phyloP scores from a whole-genome alignment of 345 rosid genomes.

The Rhizophora apiculata region DNA sequence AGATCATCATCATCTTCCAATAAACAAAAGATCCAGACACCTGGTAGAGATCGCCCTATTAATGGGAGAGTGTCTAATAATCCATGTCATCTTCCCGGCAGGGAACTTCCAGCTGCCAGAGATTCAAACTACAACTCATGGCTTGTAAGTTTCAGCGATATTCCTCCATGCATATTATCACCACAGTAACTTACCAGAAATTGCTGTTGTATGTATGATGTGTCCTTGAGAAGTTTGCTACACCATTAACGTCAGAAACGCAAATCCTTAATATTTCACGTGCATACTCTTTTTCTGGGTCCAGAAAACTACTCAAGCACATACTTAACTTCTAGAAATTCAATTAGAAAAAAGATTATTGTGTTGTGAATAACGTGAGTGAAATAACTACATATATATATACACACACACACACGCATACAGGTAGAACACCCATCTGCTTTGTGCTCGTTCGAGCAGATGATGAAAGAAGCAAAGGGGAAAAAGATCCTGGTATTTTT shows the following conservation, averaged over 20 bases:
- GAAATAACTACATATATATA: too few relatives aligned
- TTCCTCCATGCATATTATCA: neutral
- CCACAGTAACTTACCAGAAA: neutral
- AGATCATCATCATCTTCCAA: conserved; percentile 14
- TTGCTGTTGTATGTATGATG: too few relatives aligned
- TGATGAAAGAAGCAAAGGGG: conserved; percentile 45
- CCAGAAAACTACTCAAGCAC: too few relatives aligned
- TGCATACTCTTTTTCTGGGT: too few relatives aligned
- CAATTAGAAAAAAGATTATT: too few relatives aligned
- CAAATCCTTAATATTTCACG: too few relatives aligned
- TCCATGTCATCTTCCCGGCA: neutral
- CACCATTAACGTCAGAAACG: neutral
- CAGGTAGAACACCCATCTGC: conserved; percentile 59
- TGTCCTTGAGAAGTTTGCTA: neutral
- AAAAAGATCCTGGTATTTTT: conserved; percentile 52
- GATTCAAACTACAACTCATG: conserved; percentile 34
- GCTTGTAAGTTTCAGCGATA: conserved; percentile 29
- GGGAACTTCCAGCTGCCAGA: neutral
- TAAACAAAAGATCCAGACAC: conserved; percentile 19
- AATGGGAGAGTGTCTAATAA: conserved; percentile 3
- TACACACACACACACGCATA: too few relatives aligned
- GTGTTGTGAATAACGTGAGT: too few relatives aligned
- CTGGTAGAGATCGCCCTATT: neutral
- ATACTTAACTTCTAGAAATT: too few relatives aligned
- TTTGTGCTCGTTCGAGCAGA: conserved; percentile 38